phyloP scores from a whole-genome alignment of 306 rosid species.

The Lathyrus tuberosus region DNA sequence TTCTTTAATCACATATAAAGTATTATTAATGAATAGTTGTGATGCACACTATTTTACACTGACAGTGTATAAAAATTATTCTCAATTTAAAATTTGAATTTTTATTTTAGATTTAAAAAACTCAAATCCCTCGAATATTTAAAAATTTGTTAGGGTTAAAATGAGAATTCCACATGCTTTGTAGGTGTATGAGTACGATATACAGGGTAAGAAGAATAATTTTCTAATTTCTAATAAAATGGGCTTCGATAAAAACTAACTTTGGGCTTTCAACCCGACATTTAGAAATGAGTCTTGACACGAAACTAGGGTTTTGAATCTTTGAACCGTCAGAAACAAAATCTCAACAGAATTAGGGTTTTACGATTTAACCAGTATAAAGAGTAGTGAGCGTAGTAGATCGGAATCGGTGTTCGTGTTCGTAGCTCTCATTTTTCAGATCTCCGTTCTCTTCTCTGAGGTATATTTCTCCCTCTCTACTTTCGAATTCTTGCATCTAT shows the following conservation, averaged over 20 bases:
- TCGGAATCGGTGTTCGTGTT: not conserved
- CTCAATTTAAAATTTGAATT: too few species aligned
- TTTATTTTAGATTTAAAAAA: too few species aligned
- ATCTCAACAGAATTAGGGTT: slow-evolving; percentile 39
- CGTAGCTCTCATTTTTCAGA: not conserved
- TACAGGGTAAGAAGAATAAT: not conserved
- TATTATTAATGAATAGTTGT: too few species aligned
- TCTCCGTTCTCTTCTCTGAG: slow-evolving; percentile 11
- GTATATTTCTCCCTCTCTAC: not conserved
- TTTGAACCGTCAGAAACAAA: slow-evolving; percentile 10
- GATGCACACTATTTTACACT: too few species aligned
- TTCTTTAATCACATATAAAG: too few species aligned
- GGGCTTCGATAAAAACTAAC: too few species aligned
- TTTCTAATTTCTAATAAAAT: not conserved
- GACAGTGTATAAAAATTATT: too few species aligned
- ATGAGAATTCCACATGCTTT: not conserved
- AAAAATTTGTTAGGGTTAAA: not conserved
- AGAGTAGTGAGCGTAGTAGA: not conserved
- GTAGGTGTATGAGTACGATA: not conserved
- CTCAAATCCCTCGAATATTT: not conserved
- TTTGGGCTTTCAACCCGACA: not conserved
- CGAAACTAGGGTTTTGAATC: slow-evolving; percentile 22
- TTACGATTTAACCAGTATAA: slow-evolving; percentile 37
- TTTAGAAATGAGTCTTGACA: slow-evolving; percentile 17
- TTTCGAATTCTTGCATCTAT: not conserved